Evolutionary conservation across 2,329 filamentous ascomycete genomes (phyloP), one percentile per base, ranked within the genome.

Genomic region (Pleurostoma richardsiae): DNA sequence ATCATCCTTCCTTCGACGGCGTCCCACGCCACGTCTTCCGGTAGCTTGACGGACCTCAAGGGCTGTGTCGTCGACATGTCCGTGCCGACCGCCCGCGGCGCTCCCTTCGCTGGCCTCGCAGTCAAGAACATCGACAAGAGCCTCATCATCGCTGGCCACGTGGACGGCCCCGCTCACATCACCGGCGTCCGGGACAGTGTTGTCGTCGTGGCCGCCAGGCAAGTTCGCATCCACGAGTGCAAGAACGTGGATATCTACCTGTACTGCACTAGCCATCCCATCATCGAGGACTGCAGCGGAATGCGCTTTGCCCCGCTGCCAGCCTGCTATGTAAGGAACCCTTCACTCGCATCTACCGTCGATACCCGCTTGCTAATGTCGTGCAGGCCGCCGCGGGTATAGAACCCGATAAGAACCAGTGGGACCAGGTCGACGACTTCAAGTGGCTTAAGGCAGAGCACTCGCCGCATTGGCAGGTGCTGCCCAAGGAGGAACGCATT

Each of bases 401-500:
- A 7, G 56, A 63, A 6, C 46, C 56, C 1, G 54, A 59, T 4
- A 67, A 68, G 48, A 92, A 95, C 62, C 80, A 86, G 57, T 99
- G 90, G 89, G 79, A 91, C 56, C 83, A 94, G 58, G 88, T 97
- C 11, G 89, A 97, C 64, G 94, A 99, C 64, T 99, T 99, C 74
- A 95, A 95, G 68, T 97, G 94, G 94, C 78, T 96, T 52, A 95
- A 91, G 65, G 76, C 80, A 11, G 89, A 88, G 48, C 81, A 82
- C 30, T 96, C 89, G 60, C 94, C 94, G 3, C 91, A 99, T 61
- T 99, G 92, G 90, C 80, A 73, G 31, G 67, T 89, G 3, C 56
- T 97, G 27, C 71, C 80, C 2, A 76, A 82, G 44, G 72, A 72
- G 1, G 70, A 84, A 46, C 76, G 77, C 28, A 67, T 92, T 10